Evolutionary conservation across 2,329 filamentous ascomycete genomes (phyloP).

Genomic region (Curvularia eragrostidis): DNA sequence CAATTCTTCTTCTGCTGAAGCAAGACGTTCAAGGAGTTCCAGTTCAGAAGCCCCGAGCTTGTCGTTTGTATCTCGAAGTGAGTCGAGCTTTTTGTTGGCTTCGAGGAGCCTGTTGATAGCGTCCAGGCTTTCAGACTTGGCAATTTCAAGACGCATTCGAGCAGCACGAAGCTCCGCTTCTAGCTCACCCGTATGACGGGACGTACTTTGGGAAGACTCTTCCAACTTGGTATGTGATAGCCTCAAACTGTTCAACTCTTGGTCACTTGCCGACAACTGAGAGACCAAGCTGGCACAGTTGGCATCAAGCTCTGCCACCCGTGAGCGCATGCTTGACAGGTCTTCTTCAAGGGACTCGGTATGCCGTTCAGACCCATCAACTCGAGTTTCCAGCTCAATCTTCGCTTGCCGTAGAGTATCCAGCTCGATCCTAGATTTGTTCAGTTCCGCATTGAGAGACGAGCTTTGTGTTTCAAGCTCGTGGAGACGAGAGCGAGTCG

Average conservation of each 20-base stretch:
- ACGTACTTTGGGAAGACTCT: conserved; percentile 14
- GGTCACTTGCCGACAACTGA: conserved; percentile 20
- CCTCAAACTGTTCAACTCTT: conserved; percentile 25
- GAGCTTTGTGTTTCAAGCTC: conserved; percentile 18
- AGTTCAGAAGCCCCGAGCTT: conserved; percentile 40
- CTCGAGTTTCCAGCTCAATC: conserved; percentile 17
- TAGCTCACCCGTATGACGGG: conserved; percentile 18
- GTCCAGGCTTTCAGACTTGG: conserved; percentile 33
- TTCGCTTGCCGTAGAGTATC: conserved; percentile 22
- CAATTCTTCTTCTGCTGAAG: conserved; percentile 44
- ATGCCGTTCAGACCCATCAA: conserved; percentile 15
- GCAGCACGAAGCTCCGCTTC: conserved; percentile 29
- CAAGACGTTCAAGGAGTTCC: conserved; percentile 35
- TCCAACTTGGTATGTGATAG: conserved; percentile 18
- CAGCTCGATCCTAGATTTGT: conserved; percentile 15
- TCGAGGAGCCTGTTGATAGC: conserved; percentile 24
- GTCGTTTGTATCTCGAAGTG: conserved; percentile 35
- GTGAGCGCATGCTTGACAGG: conserved; percentile 23
- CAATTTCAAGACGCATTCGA: conserved; percentile 32
- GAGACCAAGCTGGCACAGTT: conserved; percentile 29
- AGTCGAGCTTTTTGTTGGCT: conserved; percentile 38
- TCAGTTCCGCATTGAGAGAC: conserved; percentile 10
- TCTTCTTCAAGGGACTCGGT: conserved; percentile 25
- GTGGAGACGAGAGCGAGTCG: conserved; percentile 16
- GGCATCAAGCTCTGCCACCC: conserved; percentile 23